A percentile compares a stretch with the other conserved stretches of the same genome.
Conservation (phyloP, 164 flowering plant genomes). For the Nymphaea colorata region DNA sequence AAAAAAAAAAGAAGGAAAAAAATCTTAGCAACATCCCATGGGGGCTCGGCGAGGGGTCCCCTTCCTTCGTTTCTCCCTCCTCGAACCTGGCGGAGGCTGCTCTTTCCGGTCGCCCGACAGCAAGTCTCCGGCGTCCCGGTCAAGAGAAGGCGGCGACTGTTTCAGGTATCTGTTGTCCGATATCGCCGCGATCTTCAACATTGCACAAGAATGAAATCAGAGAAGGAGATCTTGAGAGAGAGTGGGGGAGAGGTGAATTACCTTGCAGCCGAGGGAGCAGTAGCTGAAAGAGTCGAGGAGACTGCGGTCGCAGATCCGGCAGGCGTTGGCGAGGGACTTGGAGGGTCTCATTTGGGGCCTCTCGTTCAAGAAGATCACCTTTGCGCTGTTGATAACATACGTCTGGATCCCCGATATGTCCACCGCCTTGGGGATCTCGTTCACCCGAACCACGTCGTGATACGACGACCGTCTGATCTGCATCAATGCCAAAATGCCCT, state of each 20-base stretch:
- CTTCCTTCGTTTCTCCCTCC: slow-evolving; percentile 74
- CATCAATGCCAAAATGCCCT: not conserved
- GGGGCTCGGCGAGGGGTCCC: slow-evolving; percentile 90
- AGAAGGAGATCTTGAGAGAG: not conserved
- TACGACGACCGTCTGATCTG: slow-evolving; percentile 50
- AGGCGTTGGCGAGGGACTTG: slow-evolving; percentile 34
- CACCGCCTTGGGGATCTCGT: slow-evolving; percentile 36
- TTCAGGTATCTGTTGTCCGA: no score
- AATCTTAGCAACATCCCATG: slow-evolving; percentile 31
- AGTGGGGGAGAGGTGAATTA: slow-evolving; percentile 1
- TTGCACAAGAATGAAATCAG: no score
- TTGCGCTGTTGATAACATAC: slow-evolving; percentile 47
- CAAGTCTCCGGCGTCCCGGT: no score
- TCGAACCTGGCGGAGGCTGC: slow-evolving; percentile 15
- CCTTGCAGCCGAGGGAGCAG: slow-evolving; percentile 55
- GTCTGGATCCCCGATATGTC: slow-evolving; percentile 43
- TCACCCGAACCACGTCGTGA: slow-evolving; percentile 44
- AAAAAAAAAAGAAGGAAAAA: no score
- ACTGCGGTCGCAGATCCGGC: slow-evolving; percentile 33
- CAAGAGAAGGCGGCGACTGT: no score
- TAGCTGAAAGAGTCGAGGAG: slow-evolving; percentile 38
- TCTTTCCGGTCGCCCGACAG: no score
- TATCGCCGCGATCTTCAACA: no score
- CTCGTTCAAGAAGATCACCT: slow-evolving; percentile 40
- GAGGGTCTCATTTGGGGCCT: slow-evolving; percentile 47